Evolutionary conservation across 176 grass and related monocot species (phyloP).

Genomic region (Aegilops longissima): DNA sequence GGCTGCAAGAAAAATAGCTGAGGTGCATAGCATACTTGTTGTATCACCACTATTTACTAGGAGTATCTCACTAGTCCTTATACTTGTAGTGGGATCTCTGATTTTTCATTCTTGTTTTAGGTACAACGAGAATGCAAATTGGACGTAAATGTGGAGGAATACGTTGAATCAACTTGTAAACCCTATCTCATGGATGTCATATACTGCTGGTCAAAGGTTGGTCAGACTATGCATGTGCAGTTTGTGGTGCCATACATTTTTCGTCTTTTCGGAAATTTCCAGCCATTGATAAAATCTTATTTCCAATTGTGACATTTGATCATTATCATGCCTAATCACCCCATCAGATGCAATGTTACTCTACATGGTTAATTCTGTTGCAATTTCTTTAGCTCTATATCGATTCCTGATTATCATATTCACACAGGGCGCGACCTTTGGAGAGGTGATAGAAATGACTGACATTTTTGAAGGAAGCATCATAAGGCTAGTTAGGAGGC

Average conservation of each 20-base stretch:
- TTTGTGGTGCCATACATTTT: neutral
- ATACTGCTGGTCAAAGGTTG: slow-evolving; percentile 98
- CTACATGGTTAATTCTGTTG: neutral
- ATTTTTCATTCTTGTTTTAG: slow-evolving; percentile 48
- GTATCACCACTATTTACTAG: slow-evolving; percentile 22
- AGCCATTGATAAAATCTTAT: neutral
- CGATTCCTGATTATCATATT: neutral
- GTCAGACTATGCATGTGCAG: slow-evolving; percentile 17
- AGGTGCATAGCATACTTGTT: slow-evolving; percentile 52
- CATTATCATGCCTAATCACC: neutral
- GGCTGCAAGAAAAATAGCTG: slow-evolving; percentile 96
- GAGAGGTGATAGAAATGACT: slow-evolving; percentile 96
- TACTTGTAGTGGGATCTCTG: slow-evolving; percentile 32
- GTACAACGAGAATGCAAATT: slow-evolving; percentile 99
- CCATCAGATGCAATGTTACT: slow-evolving; percentile 2
- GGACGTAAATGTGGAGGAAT: slow-evolving; percentile 96
- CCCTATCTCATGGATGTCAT: slow-evolving; percentile 97
- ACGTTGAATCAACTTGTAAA: slow-evolving; percentile 80
- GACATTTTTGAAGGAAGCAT: slow-evolving; percentile 98
- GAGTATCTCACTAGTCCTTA: neutral
- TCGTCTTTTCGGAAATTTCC: neutral
- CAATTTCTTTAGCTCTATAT: neutral
- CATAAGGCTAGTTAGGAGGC: slow-evolving; percentile 83
- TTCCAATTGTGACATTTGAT: neutral
- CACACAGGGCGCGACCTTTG: slow-evolving; percentile 79